A percentile compares a stretch with the other conserved stretches of the same genome.
phyloP scores from a whole-genome alignment of 768 basidiomycete species.

The Mycena filopes region DNA sequence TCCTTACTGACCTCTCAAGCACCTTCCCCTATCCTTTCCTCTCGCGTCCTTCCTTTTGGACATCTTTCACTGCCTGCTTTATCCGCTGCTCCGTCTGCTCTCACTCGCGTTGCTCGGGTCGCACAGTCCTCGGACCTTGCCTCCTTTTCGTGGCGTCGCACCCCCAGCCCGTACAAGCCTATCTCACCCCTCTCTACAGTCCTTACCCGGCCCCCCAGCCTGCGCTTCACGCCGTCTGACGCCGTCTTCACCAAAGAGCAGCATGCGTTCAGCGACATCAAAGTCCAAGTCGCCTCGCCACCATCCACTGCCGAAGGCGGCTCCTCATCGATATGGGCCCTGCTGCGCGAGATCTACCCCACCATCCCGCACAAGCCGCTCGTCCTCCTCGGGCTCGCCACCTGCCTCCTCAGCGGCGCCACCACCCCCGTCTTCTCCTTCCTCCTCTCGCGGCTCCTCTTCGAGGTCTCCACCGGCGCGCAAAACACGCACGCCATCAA shows the following conservation, averaged over 20 bases:
- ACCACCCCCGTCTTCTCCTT: conserved; percentile 94
- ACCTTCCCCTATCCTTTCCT: background rate
- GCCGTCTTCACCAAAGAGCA: conserved; percentile 45
- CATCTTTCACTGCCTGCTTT: conserved; percentile 17
- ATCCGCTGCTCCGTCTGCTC: conserved; percentile 23
- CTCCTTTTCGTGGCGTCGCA: conserved; percentile 20
- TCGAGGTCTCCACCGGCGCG: conserved; percentile 78
- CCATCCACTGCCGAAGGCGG: conserved; percentile 25
- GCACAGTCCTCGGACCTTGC: conserved; percentile 24
- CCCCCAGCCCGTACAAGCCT: conserved; percentile 32
- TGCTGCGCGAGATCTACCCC: conserved; percentile 69
- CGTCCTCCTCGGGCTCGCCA: conserved; percentile 73
- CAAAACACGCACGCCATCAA: conserved; percentile 71
- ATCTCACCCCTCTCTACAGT: conserved; percentile 44
- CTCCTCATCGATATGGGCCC: conserved; percentile 50
- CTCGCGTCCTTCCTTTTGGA: conserved; percentile 24
- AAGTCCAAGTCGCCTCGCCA: conserved; percentile 35
- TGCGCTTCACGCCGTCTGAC: conserved; percentile 74
- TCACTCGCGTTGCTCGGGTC: conserved; percentile 26
- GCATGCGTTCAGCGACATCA: conserved; percentile 37
- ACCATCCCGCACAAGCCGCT: conserved; percentile 80
- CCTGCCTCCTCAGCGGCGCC: conserved; percentile 80
- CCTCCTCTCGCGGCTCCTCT: conserved; percentile 84
- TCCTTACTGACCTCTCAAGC: background rate
- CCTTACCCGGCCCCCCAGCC: conserved; percentile 56